Evolutionary conservation across 148 eudicot species (phyloP).

Genomic region (Beta vulgaris): DNA sequence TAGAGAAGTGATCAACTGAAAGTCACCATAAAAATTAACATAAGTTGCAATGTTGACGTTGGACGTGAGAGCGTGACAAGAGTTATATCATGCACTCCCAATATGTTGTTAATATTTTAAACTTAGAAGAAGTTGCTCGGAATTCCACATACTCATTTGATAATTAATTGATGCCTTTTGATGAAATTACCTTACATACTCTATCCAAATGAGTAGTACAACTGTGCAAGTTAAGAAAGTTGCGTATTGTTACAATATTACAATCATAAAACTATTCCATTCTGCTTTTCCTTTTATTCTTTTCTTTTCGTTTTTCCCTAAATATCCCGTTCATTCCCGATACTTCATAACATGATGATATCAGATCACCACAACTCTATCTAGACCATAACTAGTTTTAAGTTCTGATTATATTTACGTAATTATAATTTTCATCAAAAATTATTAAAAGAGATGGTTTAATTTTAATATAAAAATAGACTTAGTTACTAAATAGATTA

Average conservation of each 20-base stretch:
- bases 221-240: background rate
- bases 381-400: no score
- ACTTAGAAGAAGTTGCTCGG: background rate
- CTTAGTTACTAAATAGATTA: no score
- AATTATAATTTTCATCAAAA: no score
- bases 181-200: background rate
- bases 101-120: background rate
- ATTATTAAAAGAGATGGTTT: no score
- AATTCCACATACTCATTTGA: background rate
- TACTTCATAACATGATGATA: no score
- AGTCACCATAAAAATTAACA: constrained; percentile 10
- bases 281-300: background rate
- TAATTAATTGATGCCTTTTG: background rate
- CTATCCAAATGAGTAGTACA: background rate
- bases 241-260: background rate
- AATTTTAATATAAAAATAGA: no score
- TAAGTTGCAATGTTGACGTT: constrained; percentile 9
- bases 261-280: background rate
- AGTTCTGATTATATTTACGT: no score
- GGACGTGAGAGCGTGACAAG: constrained; percentile 9
- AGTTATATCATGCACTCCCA: background rate
- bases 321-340: background rate
- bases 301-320: background rate
- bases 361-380: no score
- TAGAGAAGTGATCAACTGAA: constrained; percentile 2